Conservation (phyloP, 768 basidiomycete species). For the Pleurotus citrinopileatus region DNA sequence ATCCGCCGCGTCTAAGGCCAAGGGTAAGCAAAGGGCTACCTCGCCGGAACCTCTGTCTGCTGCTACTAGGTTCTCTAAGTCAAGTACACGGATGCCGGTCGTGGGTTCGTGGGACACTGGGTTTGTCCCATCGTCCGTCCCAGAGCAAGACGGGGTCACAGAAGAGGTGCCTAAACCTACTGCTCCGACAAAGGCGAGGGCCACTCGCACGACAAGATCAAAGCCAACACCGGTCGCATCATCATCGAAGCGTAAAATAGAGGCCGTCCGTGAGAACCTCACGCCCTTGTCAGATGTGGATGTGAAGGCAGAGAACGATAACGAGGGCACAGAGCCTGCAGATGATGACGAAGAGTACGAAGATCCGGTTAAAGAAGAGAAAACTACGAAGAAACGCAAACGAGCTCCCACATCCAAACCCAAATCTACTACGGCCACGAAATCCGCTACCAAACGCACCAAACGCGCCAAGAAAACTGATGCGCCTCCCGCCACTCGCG, state of each 20-base stretch:
- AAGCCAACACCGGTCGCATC: constrained; percentile 6
- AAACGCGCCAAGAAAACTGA: constrained; percentile 14
- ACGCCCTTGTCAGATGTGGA: constrained; percentile 21
- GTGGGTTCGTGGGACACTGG: constrained; percentile 30
- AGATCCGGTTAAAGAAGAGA: constrained; percentile 16
- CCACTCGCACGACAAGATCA: constrained; percentile 11
- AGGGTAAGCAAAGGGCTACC: constrained; percentile 6
- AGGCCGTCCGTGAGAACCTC: constrained; percentile 5
- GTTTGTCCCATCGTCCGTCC: constrained; percentile 58
- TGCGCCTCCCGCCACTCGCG: constrained; percentile 16
- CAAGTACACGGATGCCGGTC: constrained; percentile 7
- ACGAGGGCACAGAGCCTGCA: constrained; percentile 38
- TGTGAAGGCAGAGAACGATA: constrained; percentile 25
- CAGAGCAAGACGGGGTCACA: constrained; percentile 41
- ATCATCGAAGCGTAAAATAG: constrained; percentile 8
- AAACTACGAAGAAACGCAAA: constrained; percentile 36
- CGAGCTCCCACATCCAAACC: constrained; percentile 22
- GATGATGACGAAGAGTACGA: constrained; percentile 39
- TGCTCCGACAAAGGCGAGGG: not conserved
- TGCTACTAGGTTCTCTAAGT: not conserved
- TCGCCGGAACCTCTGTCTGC: not conserved
- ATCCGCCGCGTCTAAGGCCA: too few species aligned
- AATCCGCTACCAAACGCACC: not conserved
- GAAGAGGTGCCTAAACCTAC: not conserved
- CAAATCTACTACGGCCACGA: constrained; percentile 21